Evolutionary conservation across 1,284 basidiomycete species (phyloP), one percentile per base, ranked within the genome.

Genomic region (Peniophora sp.): DNA sequence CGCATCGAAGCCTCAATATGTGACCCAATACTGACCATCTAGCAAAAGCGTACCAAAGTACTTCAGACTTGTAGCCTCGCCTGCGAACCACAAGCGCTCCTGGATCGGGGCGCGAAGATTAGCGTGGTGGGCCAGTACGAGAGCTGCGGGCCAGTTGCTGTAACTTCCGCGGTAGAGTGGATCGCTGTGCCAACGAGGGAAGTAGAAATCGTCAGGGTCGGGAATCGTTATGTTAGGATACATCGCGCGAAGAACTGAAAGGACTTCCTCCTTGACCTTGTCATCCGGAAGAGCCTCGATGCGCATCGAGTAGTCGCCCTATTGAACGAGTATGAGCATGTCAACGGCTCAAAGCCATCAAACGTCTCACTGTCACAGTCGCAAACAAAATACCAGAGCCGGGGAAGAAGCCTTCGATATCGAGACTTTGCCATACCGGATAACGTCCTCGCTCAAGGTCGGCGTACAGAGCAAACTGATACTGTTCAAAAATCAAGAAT

Each of bases 381-480:
- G 74, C 80, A 59, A 85, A 79, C 17, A 87, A 53, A 32, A 86
- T 73, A 1, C 79, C 74, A 2, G 79, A 81, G 2, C 75, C 79
- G 3, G 79, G 81, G 50, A 84, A 70, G 63, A 83, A 85, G 20
- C 69, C 67, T 0, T 68, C 54, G 47, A 81, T 73, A 59, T 87
- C 83, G 47, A 88, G 67, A 56, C 75, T 79, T 59, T 87, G 84
- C 84, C 84, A 88, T 10, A 85, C 73, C 0, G 81, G 77, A 65
- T 85, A 86, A 12, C 74, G 69, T 6, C 85, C 85, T 16, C 83
- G 77, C 53, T 79, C 71, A 19, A 69, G 62, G 53, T 81, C 81
- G 6, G 85, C 84, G 58, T 85, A 86, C 12, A 87, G 62, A 6
- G 69, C 79, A 65, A 80, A 77, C 81, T 85, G 53, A 10, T 34